Percentiles rank a stretch among this genome's conserved stretches.
These are phyloP conservation scores for Escallonia rubra DNA, from an alignment of 129 eudicot species.

Conservation along the genomic window DNA sequence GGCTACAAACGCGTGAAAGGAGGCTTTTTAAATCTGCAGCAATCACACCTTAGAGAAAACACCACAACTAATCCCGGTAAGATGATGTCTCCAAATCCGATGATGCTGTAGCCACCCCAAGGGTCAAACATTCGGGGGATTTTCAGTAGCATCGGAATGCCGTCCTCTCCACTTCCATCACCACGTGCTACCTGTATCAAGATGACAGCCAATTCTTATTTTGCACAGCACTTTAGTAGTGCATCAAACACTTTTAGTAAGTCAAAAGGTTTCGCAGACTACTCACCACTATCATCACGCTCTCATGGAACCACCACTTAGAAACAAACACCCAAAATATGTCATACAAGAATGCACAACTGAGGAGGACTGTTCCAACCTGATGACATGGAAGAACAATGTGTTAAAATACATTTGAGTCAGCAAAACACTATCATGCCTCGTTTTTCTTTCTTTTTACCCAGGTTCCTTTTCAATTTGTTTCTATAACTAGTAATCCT, in stretches of 20 bases:
- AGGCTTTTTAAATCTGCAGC: neutral
- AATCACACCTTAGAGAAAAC: slow-evolving; percentile 76
- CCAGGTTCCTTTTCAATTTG: too few relatives aligned
- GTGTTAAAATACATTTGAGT: neutral
- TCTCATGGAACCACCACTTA: slow-evolving; percentile 79
- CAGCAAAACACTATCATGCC: neutral
- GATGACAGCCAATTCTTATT: slow-evolving; percentile 1
- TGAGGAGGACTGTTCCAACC: slow-evolving; percentile 97
- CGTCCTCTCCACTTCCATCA: slow-evolving; percentile 96
- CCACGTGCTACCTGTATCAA: slow-evolving; percentile 89
- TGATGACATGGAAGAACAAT: slow-evolving; percentile 19
- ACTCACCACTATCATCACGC: slow-evolving; percentile 99
- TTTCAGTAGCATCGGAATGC: slow-evolving; percentile 95
- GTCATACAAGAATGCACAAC: slow-evolving; percentile 94
- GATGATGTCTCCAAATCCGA: slow-evolving; percentile 95
- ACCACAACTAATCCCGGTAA: slow-evolving; percentile 90
- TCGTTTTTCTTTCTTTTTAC: too few relatives aligned
- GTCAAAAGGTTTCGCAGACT: slow-evolving; percentile 1
- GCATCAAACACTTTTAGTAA: neutral
- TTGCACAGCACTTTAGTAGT: neutral
- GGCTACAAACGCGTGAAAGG: neutral
- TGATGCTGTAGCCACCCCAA: slow-evolving; percentile 99
- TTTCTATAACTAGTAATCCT: too few relatives aligned
- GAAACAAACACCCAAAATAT: slow-evolving; percentile 99
- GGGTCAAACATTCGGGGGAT: slow-evolving; percentile 99